Evolutionary conservation across 1,139 yeast species (phyloP).

Genomic region (Kazachstania sp.): DNA sequence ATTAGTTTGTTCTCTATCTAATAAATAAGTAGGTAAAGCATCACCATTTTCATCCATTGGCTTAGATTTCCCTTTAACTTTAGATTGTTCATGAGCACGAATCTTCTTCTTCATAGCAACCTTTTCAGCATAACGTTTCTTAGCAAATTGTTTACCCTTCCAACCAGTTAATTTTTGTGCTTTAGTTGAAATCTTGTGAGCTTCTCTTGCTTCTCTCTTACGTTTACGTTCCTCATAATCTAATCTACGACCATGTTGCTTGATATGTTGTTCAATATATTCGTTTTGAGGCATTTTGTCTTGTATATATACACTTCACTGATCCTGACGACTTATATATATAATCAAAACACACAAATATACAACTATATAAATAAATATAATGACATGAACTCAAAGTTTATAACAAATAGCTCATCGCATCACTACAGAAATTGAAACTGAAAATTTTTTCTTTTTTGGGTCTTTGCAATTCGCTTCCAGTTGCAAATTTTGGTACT

Average conservation of each 20-base stretch:
- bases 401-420: not conserved
- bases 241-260: conserved; percentile 93
- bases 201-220: conserved; percentile 95
- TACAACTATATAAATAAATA: no score
- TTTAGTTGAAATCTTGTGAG: conserved; percentile 86
- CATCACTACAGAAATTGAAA: not conserved
- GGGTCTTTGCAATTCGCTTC: no score
- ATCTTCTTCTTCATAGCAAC: conserved; percentile 98
- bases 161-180: conserved; percentile 95
- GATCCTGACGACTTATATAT: no score
- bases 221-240: conserved; percentile 94
- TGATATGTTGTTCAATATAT: conserved; percentile 95
- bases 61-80: conserved; percentile 82
- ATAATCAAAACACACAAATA: no score
- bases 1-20: conserved; percentile 92
- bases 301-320: not conserved
- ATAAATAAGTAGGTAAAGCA: conserved; percentile 94
- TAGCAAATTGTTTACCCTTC: conserved; percentile 97
- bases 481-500: no score
- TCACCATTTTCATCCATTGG: conserved; percentile 74
- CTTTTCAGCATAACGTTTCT: conserved; percentile 95
- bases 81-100: conserved; percentile 93
- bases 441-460: not conserved
- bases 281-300: conserved; percentile 91
- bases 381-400: no score